Evolutionary conservation across 371 early-diverging fungal species (phyloP).

Genomic region (Amoeboaphelidium occidentale): DNA sequence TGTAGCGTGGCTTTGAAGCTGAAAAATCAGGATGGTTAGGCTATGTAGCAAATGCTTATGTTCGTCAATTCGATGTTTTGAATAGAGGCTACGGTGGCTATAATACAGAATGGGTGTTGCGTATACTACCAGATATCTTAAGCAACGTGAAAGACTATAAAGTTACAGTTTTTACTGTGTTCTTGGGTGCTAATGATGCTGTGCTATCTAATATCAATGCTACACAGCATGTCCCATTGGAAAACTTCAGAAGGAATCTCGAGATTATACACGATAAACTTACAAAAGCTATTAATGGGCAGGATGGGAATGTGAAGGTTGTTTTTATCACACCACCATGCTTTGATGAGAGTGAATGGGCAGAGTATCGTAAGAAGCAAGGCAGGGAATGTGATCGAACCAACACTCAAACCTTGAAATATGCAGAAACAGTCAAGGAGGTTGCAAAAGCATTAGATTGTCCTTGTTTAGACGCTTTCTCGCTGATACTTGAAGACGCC

Average conservation of each 20-base stretch:
- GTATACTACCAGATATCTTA: conserved; percentile 28
- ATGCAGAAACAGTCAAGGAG: conserved; percentile 26
- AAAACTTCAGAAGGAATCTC: conserved; percentile 28
- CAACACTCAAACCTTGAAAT: conserved; percentile 17
- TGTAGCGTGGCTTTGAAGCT: conserved; percentile 32
- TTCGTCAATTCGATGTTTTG: conserved; percentile 43
- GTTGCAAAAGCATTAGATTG: conserved; percentile 20
- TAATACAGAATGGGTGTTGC: conserved; percentile 38
- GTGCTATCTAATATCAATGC: conserved; percentile 14
- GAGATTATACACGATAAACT: conserved; percentile 23
- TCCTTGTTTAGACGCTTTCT: conserved; percentile 30
- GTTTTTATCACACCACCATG: conserved; percentile 54
- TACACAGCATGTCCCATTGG: conserved; percentile 35
- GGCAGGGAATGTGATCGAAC: conserved; percentile 21
- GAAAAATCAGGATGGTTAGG: conserved; percentile 36
- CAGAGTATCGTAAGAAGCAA: conserved; percentile 9
- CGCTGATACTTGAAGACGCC: conserved; percentile 15
- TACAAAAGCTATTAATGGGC: conserved; percentile 19
- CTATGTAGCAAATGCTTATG: conserved; percentile 29
- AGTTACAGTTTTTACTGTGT: conserved; percentile 34
- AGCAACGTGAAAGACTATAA: conserved; percentile 4
- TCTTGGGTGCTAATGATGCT: conserved; percentile 68
- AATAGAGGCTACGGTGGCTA: conserved; percentile 54
- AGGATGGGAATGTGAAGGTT: conserved; percentile 25
- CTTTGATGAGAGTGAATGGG: conserved; percentile 29